These are phyloP conservation scores for Acanthamoeba pearcei DNA, from an alignment of 208 protist species.

Conservation along the genomic window DNA sequence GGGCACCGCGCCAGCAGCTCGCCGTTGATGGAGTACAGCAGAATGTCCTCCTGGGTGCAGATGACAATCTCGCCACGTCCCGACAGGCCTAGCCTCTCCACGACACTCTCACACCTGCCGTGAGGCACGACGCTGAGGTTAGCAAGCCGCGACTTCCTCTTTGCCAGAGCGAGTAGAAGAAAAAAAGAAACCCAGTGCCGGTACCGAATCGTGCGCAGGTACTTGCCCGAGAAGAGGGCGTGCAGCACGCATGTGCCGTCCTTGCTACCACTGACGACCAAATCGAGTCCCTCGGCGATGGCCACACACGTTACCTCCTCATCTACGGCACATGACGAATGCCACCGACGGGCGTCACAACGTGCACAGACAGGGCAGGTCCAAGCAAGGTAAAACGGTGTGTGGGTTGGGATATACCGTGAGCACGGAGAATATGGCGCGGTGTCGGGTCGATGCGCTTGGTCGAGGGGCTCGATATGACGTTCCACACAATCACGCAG, in stretches of 20 bases:
- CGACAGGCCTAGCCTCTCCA: conserved; percentile 5
- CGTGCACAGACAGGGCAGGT: background rate
- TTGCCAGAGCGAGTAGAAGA: background rate
- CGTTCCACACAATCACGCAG: conserved; percentile 51
- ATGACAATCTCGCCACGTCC: conserved; percentile 48
- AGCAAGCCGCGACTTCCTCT: too few species aligned
- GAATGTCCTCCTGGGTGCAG: background rate
- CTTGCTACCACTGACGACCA: conserved; percentile 83
- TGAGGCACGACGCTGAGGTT: background rate
- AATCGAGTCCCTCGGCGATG: conserved; percentile 82
- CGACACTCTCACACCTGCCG: background rate
- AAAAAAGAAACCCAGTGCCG: background rate
- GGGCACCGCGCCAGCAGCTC: conserved; percentile 3
- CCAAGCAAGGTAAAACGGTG: background rate
- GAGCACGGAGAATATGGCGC: conserved; percentile 29
- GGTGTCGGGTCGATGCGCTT: conserved; percentile 56
- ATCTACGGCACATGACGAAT: conserved; percentile 32
- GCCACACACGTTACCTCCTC: conserved; percentile 87
- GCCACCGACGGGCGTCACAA: background rate
- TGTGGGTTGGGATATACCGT: background rate
- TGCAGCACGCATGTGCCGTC: conserved; percentile 80
- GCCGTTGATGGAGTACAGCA: conserved; percentile 58
- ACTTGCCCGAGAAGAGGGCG: conserved; percentile 28
- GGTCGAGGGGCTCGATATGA: background rate
- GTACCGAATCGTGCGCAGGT: conserved; percentile 64